Conservation (phyloP, 345 rosid species). For the Nasturtium officinale region DNA sequence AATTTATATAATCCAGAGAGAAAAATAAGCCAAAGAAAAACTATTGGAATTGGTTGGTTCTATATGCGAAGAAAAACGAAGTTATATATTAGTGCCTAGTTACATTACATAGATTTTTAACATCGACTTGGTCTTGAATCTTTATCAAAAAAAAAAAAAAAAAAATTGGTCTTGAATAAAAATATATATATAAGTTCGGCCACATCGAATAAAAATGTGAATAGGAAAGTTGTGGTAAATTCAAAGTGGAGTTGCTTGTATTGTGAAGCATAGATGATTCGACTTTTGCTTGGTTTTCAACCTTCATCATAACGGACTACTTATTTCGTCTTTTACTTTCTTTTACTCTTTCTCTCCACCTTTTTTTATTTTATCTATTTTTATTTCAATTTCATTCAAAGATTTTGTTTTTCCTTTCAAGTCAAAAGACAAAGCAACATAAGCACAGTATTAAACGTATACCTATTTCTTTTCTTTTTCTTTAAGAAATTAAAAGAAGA, state of each 20-base stretch:
- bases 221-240: slow-evolving; percentile 6
- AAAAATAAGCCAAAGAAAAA: neutral
- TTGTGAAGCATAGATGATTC: slow-evolving; percentile 42
- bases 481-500: neutral
- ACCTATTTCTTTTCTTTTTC: neutral
- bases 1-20: neutral
- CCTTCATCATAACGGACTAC: slow-evolving; percentile 44
- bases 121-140: slow-evolving; percentile 2
- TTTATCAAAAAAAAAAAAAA: no score
- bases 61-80: no score
- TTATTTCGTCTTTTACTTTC: slow-evolving; percentile 42
- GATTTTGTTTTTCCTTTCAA: slow-evolving; percentile 17
- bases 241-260: slow-evolving; percentile 44
- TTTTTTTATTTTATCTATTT: neutral
- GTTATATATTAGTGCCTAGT: slow-evolving; percentile 2
- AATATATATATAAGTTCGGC: neutral
- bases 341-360: slow-evolving; percentile 29
- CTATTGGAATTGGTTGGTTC: neutral
- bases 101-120: no score
- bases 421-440: slow-evolving; percentile 41
- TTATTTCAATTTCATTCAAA: slow-evolving; percentile 2
- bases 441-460: slow-evolving; percentile 36
- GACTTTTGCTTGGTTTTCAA: slow-evolving; percentile 49
- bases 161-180: slow-evolving; percentile 2
- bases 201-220: no score